Conservation (phyloP, 257 asterid species). For the Solanum pimpinellifolium region DNA sequence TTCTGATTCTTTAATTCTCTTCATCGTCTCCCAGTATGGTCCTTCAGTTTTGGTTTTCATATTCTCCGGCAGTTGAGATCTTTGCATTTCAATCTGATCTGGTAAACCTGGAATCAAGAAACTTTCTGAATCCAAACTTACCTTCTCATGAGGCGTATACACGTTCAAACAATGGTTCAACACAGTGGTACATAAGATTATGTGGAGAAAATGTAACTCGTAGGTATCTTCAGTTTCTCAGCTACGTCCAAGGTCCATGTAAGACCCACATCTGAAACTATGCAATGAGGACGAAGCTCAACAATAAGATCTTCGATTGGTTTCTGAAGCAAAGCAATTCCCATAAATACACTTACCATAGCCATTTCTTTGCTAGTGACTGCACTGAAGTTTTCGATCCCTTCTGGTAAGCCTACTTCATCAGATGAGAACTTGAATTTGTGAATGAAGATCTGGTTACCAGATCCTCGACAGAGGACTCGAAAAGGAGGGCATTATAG, state of each 20-base stretch:
- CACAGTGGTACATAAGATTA: constrained; percentile 1
- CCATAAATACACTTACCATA: neutral
- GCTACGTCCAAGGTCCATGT: constrained; percentile 23
- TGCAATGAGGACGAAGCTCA: constrained; percentile 4
- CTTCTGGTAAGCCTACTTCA: constrained; percentile 18
- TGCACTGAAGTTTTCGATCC: constrained; percentile 3
- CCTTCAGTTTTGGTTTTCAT: neutral
- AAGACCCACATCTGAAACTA: constrained; percentile 15
- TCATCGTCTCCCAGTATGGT: neutral
- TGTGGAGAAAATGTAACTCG: constrained; percentile 3
- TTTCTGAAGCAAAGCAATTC: neutral
- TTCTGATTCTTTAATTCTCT: constrained; percentile 1
- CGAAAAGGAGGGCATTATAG: constrained; percentile 6
- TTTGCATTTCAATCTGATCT: constrained; percentile 3
- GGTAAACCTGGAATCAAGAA: constrained; percentile 19
- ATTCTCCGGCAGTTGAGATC: constrained; percentile 3
- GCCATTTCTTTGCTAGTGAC: neutral
- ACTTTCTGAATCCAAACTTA: constrained; percentile 9
- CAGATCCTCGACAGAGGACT: neutral
- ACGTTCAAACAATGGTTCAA: neutral
- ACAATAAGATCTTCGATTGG: neutral
- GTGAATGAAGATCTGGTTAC: constrained; percentile 3
- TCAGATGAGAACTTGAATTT: constrained; percentile 7
- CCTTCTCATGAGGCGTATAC: constrained; percentile 6
- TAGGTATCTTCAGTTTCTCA: constrained; percentile 8